Conservation (phyloP, 169 alveolate genomes). For the Blepharisma undulans region DNA sequence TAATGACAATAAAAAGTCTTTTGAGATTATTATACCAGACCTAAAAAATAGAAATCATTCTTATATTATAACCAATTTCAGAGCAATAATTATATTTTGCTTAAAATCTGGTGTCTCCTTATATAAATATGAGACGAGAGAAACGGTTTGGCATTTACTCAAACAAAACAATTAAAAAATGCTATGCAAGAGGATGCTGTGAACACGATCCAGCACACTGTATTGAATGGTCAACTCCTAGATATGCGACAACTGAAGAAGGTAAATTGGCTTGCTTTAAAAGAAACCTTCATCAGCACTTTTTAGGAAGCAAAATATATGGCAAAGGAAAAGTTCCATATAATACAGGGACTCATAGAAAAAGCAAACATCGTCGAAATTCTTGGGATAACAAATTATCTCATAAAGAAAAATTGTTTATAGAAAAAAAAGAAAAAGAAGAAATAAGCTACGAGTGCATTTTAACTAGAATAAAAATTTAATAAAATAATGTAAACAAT, state of each 20-base stretch:
- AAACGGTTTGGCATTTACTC: not conserved
- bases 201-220: not conserved
- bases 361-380: not conserved
- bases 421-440: not conserved
- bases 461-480: too few relatives aligned
- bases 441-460: not conserved
- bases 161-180: not conserved
- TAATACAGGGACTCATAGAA: not conserved
- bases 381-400: not conserved
- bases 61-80: too few relatives aligned
- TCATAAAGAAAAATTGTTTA: not conserved
- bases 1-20: too few relatives aligned
- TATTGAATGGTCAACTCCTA: not conserved
- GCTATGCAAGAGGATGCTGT: not conserved
- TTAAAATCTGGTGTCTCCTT: not conserved
- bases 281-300: not conserved
- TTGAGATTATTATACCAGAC: too few relatives aligned
- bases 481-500: too few relatives aligned
- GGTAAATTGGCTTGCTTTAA: not conserved
- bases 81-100: too few relatives aligned
- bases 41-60: too few relatives aligned
- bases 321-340: not conserved
- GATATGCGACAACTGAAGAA: not conserved
- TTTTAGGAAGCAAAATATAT: not conserved
- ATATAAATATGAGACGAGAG: not conserved